These are phyloP conservation scores for Penicillium sp. DNA, from an alignment of 2,329 filamentous ascomycete genomes.

Conservation along the genomic window DNA sequence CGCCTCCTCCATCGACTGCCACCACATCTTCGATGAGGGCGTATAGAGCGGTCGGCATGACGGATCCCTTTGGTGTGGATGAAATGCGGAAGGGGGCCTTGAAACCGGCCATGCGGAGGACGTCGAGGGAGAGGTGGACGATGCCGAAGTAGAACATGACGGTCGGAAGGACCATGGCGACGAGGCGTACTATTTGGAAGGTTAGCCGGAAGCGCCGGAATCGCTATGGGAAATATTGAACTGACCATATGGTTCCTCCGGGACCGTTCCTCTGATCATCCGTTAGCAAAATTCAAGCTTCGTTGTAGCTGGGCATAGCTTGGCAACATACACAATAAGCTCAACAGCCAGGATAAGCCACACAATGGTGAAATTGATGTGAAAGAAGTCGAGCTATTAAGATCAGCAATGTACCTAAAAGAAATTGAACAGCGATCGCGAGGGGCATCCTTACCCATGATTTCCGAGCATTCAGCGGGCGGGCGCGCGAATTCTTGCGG, in stretches of 20 bases:
- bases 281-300: conserved; percentile 21
- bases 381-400: conserved; percentile 49
- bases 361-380: conserved; percentile 51
- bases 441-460: conserved; percentile 43
- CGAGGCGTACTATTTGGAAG: conserved; percentile 40
- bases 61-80: conserved; percentile 63
- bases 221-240: neutral
- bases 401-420: neutral
- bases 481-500: conserved; percentile 40
- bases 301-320: neutral
- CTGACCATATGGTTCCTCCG: conserved; percentile 45
- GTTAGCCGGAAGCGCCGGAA: neutral
- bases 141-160: conserved; percentile 53
- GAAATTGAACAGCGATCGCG: conserved; percentile 7
- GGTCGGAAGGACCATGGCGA: conserved; percentile 50
- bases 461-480: conserved; percentile 47
- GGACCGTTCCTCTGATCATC: conserved; percentile 45
- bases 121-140: conserved; percentile 46
- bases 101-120: conserved; percentile 46
- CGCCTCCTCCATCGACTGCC: conserved; percentile 67
- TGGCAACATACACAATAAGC: conserved; percentile 42
- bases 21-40: conserved; percentile 71
- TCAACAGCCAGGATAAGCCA: conserved; percentile 50
- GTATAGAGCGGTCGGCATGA: conserved; percentile 64
- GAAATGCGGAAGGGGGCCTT: conserved; percentile 66